A percentile compares a stretch with the other conserved stretches of the same genome.
Evolutionary conservation across 2,329 filamentous ascomycete species (phyloP).

Genomic region (Zymoseptoria passerinii): DNA sequence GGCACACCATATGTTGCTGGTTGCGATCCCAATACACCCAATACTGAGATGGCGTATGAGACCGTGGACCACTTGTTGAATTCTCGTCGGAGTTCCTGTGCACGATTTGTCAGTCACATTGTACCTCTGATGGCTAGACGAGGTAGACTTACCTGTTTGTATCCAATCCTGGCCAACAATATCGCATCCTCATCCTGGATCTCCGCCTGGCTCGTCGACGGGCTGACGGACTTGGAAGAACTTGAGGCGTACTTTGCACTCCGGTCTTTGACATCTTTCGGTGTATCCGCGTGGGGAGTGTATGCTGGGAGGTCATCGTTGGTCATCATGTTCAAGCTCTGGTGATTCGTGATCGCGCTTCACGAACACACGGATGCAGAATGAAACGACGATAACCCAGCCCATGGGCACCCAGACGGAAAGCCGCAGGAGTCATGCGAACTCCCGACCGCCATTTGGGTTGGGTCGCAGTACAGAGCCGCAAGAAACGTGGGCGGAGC

Average conservation of each 20-base stretch:
- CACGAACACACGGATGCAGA: neutral
- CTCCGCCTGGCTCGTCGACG: neutral
- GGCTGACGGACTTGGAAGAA: neutral
- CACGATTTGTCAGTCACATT: conserved; percentile 10
- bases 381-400: neutral
- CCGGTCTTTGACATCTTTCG: neutral
- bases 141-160: conserved; percentile 46
- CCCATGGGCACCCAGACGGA: neutral
- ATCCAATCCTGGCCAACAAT: conserved; percentile 53
- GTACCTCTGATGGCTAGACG: neutral
- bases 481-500: neutral
- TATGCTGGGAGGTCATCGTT: neutral
- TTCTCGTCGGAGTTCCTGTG: conserved; percentile 52
- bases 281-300: neutral
- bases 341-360: neutral
- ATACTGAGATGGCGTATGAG: conserved; percentile 58
- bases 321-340: neutral
- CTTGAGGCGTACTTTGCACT: neutral
- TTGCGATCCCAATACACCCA: conserved; percentile 57
- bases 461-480: neutral
- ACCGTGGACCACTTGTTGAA: conserved; percentile 61
- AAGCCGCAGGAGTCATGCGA: neutral
- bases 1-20: conserved; percentile 55
- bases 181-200: conserved; percentile 48
- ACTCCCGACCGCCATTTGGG: neutral